Conservation (phyloP, 192 early-diverging fungal species). For the Entophlyctis helioformis region DNA sequence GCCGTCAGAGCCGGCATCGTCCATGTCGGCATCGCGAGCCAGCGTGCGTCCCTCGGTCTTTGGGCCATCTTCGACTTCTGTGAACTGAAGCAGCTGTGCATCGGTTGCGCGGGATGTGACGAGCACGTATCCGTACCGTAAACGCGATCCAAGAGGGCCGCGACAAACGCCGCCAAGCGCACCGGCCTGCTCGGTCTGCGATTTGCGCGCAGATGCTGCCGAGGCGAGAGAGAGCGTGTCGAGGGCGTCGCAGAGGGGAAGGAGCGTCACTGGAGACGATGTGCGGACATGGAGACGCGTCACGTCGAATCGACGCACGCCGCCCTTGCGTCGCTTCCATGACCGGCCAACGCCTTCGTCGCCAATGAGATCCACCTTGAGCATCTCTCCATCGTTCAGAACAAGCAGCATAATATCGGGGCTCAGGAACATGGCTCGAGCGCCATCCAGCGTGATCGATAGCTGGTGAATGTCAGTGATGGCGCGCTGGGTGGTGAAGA, state of each 20-base stretch:
- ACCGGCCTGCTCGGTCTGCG: too few species aligned
- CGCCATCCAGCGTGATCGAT: slow-evolving; percentile 62
- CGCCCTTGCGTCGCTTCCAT: slow-evolving; percentile 53
- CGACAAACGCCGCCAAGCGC: too few species aligned
- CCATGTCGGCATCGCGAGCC: neutral
- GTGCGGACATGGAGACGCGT: too few species aligned
- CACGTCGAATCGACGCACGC: slow-evolving; percentile 58
- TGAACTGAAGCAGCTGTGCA: slow-evolving; percentile 57
- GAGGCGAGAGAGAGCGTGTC: too few species aligned
- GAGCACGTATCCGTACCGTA: slow-evolving; percentile 57
- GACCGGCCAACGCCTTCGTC: slow-evolving; percentile 42
- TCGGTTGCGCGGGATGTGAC: slow-evolving; percentile 56
- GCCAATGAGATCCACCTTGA: slow-evolving; percentile 55
- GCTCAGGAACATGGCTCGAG: slow-evolving; percentile 49
- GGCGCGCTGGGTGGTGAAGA: neutral
- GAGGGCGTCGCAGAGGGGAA: too few species aligned
- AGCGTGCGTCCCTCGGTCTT: too few species aligned
- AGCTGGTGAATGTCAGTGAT: slow-evolving; percentile 34
- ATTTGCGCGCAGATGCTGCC: too few species aligned
- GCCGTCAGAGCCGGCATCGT: neutral
- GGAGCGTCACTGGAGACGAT: too few species aligned
- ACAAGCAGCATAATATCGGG: slow-evolving; percentile 61
- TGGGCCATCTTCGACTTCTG: too few species aligned
- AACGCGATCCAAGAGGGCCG: too few species aligned
- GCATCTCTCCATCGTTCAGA: slow-evolving; percentile 58